Evolutionary conservation across 2,329 filamentous ascomycete species (phyloP).

Genomic region (Xylariaceae sp.): DNA sequence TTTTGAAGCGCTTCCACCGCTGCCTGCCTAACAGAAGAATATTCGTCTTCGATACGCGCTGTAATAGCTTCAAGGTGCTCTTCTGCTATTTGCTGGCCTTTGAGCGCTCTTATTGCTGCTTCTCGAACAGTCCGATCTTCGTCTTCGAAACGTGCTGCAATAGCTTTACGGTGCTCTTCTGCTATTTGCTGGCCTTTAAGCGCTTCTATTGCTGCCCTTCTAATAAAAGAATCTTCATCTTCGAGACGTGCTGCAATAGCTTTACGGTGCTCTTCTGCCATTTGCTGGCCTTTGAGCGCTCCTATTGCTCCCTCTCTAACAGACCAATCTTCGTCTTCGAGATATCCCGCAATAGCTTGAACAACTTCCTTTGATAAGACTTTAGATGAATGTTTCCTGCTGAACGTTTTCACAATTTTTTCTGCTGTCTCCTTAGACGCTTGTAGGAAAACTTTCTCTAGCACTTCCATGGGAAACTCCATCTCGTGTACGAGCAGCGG

Average conservation of each 20-base stretch:
- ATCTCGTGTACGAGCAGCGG: too few species aligned
- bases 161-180: not conserved
- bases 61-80: not conserved
- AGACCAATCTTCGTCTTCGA: not conserved
- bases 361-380: too few species aligned
- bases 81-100: not conserved
- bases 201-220: too few species aligned
- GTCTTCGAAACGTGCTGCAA: not conserved
- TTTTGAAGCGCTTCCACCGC: not conserved
- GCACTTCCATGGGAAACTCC: too few species aligned
- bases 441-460: too few species aligned
- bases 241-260: not conserved
- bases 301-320: not conserved
- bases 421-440: too few species aligned
- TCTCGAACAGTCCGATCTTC: not conserved
- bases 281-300: not conserved
- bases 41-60: not conserved
- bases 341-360: not conserved
- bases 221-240: not conserved
- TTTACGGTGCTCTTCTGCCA: not conserved
- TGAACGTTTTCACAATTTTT: too few species aligned
- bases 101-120: not conserved
- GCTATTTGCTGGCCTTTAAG: too few species aligned
- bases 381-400: too few species aligned
- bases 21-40: not conserved